phyloP scores from a whole-genome alignment of 2,329 filamentous ascomycete species.

The Cladorrhinum sp. region DNA sequence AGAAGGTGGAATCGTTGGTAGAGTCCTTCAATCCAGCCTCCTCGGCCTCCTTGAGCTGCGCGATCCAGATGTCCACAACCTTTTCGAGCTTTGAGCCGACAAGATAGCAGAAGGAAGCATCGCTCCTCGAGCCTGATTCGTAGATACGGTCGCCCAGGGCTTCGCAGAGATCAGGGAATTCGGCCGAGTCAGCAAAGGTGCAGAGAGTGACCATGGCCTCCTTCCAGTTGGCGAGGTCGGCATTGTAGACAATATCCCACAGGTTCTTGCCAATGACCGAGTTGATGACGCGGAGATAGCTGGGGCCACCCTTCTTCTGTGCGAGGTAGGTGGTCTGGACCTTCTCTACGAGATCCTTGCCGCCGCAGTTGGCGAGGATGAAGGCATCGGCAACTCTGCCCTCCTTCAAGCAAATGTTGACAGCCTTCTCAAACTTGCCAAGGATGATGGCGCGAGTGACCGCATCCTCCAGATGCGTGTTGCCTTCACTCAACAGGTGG shows the following conservation, averaged over 20 bases:
- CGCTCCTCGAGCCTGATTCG: slow-evolving; percentile 73
- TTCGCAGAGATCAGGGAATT: slow-evolving; percentile 94
- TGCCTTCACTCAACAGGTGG: slow-evolving; percentile 79
- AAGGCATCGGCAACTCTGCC: slow-evolving; percentile 93
- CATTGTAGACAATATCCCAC: slow-evolving; percentile 97
- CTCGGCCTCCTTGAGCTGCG: slow-evolving; percentile 83
- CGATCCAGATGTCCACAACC: slow-evolving; percentile 90
- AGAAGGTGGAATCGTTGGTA: slow-evolving; percentile 77
- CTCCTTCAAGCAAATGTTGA: slow-evolving; percentile 84
- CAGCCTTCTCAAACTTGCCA: slow-evolving; percentile 84
- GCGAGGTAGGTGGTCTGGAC: slow-evolving; percentile 89
- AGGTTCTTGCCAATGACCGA: slow-evolving; percentile 95
- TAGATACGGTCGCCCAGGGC: slow-evolving; percentile 87
- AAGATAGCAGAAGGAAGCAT: slow-evolving; percentile 95
- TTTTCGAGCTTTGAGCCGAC: slow-evolving; percentile 97
- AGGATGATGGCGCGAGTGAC: slow-evolving; percentile 88
- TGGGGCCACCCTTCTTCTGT: slow-evolving; percentile 76
- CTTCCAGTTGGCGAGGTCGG: slow-evolving; percentile 90
- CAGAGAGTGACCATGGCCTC: slow-evolving; percentile 94
- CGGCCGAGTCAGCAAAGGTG: slow-evolving; percentile 86
- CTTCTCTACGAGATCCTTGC: slow-evolving; percentile 89
- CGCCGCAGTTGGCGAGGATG: slow-evolving; percentile 95
- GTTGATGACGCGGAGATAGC: slow-evolving; percentile 84
- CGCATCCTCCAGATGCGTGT: slow-evolving; percentile 76
- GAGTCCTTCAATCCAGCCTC: slow-evolving; percentile 67